A percentile compares a stretch with the other conserved stretches of the same genome.
Conservation (phyloP, 306 rosid genomes). For the Cyclanthera cordifolia region DNA sequence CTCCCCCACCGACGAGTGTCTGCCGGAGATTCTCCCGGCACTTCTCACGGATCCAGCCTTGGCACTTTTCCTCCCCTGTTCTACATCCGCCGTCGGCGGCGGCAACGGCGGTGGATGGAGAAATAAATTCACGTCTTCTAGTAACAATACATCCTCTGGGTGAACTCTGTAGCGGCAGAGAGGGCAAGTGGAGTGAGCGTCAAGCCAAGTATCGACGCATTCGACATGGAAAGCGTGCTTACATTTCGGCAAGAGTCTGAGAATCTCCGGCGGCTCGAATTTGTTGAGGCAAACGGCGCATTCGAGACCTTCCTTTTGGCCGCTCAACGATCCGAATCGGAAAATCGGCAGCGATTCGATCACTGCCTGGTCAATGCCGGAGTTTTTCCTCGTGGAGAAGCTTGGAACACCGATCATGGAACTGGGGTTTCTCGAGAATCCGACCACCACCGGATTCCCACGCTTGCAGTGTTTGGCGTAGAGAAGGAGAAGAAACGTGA, state of each 20-base stretch:
- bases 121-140: slow-evolving; percentile 22
- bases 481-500: slow-evolving; percentile 61
- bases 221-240: slow-evolving; percentile 91
- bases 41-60: slow-evolving; percentile 23
- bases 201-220: slow-evolving; percentile 96
- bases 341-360: slow-evolving; percentile 72
- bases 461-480: slow-evolving; percentile 61
- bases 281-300: slow-evolving; percentile 66
- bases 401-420: neutral
- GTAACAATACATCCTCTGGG: slow-evolving; percentile 65
- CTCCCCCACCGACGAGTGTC: slow-evolving; percentile 67
- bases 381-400: slow-evolving; percentile 31
- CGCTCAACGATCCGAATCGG: slow-evolving; percentile 37
- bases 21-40: slow-evolving; percentile 20
- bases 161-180: slow-evolving; percentile 76
- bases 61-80: slow-evolving; percentile 4
- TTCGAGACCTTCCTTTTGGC: slow-evolving; percentile 47
- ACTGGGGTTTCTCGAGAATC: neutral
- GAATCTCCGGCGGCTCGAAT: slow-evolving; percentile 56
- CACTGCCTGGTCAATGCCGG: slow-evolving; percentile 59
- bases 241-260: slow-evolving; percentile 73
- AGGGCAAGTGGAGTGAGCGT: slow-evolving; percentile 94
- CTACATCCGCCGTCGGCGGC: slow-evolving; percentile 11
- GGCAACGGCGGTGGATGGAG: neutral
- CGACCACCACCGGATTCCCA: neutral